Evolutionary conservation across 352 stramenopile genomes (phyloP).

Genomic region (Phytophthora citrophthora): DNA sequence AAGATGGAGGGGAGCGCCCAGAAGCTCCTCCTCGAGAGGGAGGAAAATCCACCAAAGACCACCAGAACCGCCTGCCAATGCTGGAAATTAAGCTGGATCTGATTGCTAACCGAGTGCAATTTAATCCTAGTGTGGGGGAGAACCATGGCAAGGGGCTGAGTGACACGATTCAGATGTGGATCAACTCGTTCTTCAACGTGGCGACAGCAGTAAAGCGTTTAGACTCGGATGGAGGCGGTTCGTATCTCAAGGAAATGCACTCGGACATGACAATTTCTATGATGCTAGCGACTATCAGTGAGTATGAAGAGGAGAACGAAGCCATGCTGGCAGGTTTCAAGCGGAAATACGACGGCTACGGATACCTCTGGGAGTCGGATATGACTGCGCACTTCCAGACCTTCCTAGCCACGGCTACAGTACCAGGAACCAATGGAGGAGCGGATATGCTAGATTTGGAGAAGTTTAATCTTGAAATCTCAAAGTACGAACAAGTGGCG

Average conservation of each 20-base stretch:
- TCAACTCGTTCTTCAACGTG: slow-evolving; percentile 97
- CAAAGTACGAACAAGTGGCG: slow-evolving; percentile 95
- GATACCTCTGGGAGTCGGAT: slow-evolving; percentile 97
- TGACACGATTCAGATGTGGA: slow-evolving; percentile 96
- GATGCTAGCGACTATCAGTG: slow-evolving; percentile 93
- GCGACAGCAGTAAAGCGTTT: slow-evolving; percentile 96
- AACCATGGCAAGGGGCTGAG: slow-evolving; percentile 94
- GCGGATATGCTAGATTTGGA: slow-evolving; percentile 93
- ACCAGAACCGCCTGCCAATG: slow-evolving; percentile 86
- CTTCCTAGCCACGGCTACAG: slow-evolving; percentile 86
- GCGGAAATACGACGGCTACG: slow-evolving; percentile 94
- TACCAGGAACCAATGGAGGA: slow-evolving; percentile 66
- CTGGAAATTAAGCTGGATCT: slow-evolving; percentile 98
- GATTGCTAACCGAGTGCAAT: slow-evolving; percentile 87
- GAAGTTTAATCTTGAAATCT: slow-evolving; percentile 96
- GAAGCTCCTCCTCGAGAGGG: slow-evolving; percentile 39
- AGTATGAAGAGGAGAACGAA: slow-evolving; percentile 94
- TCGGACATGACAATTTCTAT: slow-evolving; percentile 96
- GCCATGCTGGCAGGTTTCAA: slow-evolving; percentile 93
- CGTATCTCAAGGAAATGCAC: slow-evolving; percentile 97
- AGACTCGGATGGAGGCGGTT: slow-evolving; percentile 94
- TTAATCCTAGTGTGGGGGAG: slow-evolving; percentile 88
- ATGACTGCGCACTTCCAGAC: slow-evolving; percentile 92
- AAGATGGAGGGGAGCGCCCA: slow-evolving; percentile 35
- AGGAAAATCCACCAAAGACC: slow-evolving; percentile 47